Evolutionary conservation across 805 yeast genomes (phyloP).

Genomic region (Cyberlindnera japonica): DNA sequence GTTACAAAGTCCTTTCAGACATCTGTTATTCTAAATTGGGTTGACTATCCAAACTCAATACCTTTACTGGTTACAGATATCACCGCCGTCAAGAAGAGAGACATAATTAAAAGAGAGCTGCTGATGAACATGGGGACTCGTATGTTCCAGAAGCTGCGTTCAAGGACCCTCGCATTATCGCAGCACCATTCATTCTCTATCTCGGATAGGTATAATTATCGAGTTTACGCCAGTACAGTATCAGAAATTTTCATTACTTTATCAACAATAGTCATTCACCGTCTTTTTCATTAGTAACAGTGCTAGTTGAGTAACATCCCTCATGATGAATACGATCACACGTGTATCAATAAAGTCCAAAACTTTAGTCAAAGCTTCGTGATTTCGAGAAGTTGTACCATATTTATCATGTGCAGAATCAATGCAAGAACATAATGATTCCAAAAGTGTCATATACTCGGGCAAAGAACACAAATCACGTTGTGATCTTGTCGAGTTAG

Average conservation of each 20-base stretch:
- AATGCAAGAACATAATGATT: slow-evolving; percentile 1
- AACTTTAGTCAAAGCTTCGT: slow-evolving; percentile 9
- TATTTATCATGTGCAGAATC: slow-evolving; percentile 4
- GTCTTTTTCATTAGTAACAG: slow-evolving; percentile 4
- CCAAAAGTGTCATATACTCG: slow-evolving; percentile 12
- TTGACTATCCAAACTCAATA: neutral
- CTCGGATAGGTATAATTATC: too few relatives aligned
- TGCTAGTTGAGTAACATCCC: slow-evolving; percentile 12
- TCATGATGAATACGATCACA: slow-evolving; percentile 14
- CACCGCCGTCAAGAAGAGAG: neutral
- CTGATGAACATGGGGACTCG: neutral
- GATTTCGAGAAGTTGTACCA: neutral
- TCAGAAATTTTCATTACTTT: neutral
- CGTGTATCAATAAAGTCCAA: slow-evolving; percentile 13
- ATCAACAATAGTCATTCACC: slow-evolving; percentile 7
- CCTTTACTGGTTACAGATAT: slow-evolving; percentile 2
- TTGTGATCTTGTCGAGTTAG: slow-evolving; percentile 11
- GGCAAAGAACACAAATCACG: slow-evolving; percentile 10
- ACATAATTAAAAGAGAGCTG: neutral
- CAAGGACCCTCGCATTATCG: neutral
- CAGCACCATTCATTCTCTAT: neutral
- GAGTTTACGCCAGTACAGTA: too few relatives aligned
- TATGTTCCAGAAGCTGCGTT: neutral
- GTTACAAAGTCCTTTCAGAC: slow-evolving; percentile 1
- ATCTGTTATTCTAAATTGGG: slow-evolving; percentile 4